phyloP scores from a whole-genome alignment of 129 eudicot species.

The Smallanthus sonchifolius region DNA sequence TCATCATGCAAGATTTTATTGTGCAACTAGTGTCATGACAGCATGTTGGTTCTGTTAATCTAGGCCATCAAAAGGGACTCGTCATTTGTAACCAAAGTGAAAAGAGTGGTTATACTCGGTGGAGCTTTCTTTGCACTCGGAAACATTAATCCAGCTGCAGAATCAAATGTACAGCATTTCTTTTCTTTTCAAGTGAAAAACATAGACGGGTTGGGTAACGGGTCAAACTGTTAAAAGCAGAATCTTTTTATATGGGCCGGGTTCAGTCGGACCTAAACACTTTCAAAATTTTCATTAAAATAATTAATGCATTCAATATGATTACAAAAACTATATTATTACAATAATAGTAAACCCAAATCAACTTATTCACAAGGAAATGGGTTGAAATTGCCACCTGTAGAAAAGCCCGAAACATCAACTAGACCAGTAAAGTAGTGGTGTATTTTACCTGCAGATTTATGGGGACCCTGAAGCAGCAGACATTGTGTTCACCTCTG shows the following conservation, averaged over 20 bases:
- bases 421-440: not conserved
- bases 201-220: not conserved
- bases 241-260: too few relatives aligned
- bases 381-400: not conserved
- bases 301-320: too few relatives aligned
- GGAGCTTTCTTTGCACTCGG: constrained; percentile 96
- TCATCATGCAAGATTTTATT: not conserved
- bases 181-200: not conserved
- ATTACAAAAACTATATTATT: too few relatives aligned
- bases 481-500: constrained; percentile 84
- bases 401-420: too few relatives aligned
- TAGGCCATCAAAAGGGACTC: constrained; percentile 95
- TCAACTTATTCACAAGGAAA: not conserved
- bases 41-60: not conserved
- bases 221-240: too few relatives aligned
- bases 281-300: too few relatives aligned
- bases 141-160: constrained; percentile 96
- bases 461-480: constrained; percentile 99
- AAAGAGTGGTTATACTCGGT: constrained; percentile 82
- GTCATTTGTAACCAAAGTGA: constrained; percentile 79
- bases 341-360: not conserved
- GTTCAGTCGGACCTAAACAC: too few relatives aligned
- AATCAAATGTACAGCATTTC: constrained; percentile 64
- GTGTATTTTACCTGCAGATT: constrained; percentile 41
- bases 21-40: not conserved